A percentile compares a stretch with the other conserved stretches of the same genome.
phyloP scores from a whole-genome alignment of 495 filamentous ascomycete genomes.

The Podospora pseudopauciseta region DNA sequence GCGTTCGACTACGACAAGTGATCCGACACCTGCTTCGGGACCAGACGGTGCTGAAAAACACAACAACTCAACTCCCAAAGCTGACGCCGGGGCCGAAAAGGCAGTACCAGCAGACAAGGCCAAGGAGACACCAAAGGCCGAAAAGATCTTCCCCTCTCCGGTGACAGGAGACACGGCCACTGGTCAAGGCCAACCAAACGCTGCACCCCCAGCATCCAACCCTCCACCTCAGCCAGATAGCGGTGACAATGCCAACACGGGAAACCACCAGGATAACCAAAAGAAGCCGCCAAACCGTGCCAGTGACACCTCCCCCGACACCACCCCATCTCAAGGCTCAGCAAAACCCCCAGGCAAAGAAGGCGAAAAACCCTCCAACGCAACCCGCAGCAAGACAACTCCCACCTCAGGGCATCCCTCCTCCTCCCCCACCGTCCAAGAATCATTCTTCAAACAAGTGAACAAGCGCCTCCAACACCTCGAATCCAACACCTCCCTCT shows the following conservation, averaged over 20 bases:
- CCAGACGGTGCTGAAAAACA: slow-evolving; percentile 5
- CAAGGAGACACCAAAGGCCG: slow-evolving; percentile 11
- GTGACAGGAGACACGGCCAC: slow-evolving; percentile 9
- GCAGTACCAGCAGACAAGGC: slow-evolving; percentile 9
- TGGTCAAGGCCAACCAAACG: slow-evolving; percentile 14
- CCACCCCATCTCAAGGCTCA: slow-evolving; percentile 4
- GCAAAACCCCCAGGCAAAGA: background rate
- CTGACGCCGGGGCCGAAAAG: slow-evolving; percentile 13
- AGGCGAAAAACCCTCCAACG: slow-evolving; percentile 4
- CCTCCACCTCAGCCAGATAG: slow-evolving; percentile 3
- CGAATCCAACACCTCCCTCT: slow-evolving; percentile 88
- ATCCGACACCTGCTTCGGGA: slow-evolving; percentile 24
- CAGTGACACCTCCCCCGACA: slow-evolving; percentile 9
- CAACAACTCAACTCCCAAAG: slow-evolving; percentile 4
- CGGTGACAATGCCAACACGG: slow-evolving; percentile 12
- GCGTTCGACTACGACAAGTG: slow-evolving; percentile 27
- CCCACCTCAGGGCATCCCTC: slow-evolving; percentile 50
- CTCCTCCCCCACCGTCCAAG: slow-evolving; percentile 80
- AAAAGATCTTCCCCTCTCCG: slow-evolving; percentile 7
- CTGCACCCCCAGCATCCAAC: slow-evolving; percentile 7
- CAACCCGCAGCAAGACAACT: slow-evolving; percentile 42
- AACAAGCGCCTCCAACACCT: slow-evolving; percentile 87
- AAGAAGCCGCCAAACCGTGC: slow-evolving; percentile 13
- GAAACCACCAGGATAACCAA: slow-evolving; percentile 7
- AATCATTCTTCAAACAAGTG: slow-evolving; percentile 95